Percentiles rank a stretch among this genome's conserved stretches.
These are phyloP conservation scores for Fusarium veterinarium DNA, from an alignment of 2,329 filamentous ascomycete genomes.

Conservation along the genomic window DNA sequence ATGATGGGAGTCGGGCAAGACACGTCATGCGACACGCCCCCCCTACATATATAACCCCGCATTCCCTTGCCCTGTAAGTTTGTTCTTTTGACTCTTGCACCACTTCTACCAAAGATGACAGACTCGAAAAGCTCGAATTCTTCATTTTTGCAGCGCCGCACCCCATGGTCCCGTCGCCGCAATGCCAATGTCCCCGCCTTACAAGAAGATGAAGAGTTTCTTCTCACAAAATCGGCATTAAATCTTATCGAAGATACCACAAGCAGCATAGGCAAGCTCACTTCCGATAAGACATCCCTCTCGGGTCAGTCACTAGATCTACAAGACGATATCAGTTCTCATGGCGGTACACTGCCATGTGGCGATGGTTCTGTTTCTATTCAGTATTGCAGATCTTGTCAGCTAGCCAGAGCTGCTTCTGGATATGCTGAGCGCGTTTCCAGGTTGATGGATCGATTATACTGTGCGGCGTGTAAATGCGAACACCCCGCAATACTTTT, in stretches of 20 bases:
- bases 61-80: too few species aligned
- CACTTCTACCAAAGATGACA: not conserved
- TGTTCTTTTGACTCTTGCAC: not conserved
- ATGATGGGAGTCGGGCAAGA: too few species aligned
- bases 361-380: not conserved
- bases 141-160: not conserved
- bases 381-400: not conserved
- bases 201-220: not conserved
- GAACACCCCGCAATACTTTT: not conserved
- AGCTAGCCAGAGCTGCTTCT: not conserved
- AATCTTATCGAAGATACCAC: not conserved
- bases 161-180: not conserved
- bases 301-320: not conserved
- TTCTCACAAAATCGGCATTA: not conserved
- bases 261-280: not conserved
- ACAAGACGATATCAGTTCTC: fast-evolving
- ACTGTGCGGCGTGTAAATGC: not conserved
- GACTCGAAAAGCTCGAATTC: not conserved
- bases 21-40: too few species aligned
- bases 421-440: not conserved
- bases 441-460: not conserved
- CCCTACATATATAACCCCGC: too few species aligned
- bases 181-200: not conserved
- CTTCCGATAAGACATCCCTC: not conserved
- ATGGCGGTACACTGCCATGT: not conserved